Conservation (phyloP, 2,329 filamentous ascomycete species). For the Stagonosporopsis chrysanthemi region DNA sequence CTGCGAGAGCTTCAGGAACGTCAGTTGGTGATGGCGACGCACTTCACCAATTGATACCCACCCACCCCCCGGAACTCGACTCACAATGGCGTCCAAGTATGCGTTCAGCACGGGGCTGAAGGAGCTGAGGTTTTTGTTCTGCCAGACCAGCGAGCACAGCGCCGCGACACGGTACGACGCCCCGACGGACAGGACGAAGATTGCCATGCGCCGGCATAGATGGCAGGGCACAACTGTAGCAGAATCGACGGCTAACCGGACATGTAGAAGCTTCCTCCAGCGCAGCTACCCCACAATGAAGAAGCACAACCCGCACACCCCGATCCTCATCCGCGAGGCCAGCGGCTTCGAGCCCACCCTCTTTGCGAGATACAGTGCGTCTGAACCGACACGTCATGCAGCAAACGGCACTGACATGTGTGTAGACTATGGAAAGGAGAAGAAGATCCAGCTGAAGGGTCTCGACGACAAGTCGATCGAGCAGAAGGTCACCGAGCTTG, state of each 20-base stretch:
- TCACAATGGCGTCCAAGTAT: constrained; percentile 87
- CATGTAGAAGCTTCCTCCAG: constrained; percentile 81
- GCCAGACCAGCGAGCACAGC: constrained; percentile 91
- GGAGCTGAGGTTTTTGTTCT: constrained; percentile 97
- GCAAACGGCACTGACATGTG: constrained; percentile 12
- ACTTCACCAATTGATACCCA: constrained; percentile 25
- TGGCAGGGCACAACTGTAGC: neutral
- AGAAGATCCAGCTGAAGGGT: constrained; percentile 69
- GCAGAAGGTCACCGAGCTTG: constrained; percentile 69
- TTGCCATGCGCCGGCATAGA: constrained; percentile 5
- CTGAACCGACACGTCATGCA: neutral
- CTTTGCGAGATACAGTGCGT: constrained; percentile 89
- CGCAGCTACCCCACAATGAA: constrained; percentile 98
- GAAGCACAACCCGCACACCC: constrained; percentile 94
- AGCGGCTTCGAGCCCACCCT: constrained; percentile 82
- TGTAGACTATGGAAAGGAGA: constrained; percentile 72
- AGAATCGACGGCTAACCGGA: neutral
- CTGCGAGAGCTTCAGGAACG: constrained; percentile 28
- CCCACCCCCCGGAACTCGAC: constrained; percentile 8
- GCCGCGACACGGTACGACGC: constrained; percentile 77
- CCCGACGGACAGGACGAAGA: neutral
- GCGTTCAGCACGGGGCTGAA: constrained; percentile 87
- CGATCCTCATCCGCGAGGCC: constrained; percentile 95
- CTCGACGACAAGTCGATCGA: constrained; percentile 76
- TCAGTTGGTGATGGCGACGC: constrained; percentile 13